Evolutionary conservation across 2,329 filamentous ascomycete species (phyloP).

Genomic region (Monilinia polystroma): DNA sequence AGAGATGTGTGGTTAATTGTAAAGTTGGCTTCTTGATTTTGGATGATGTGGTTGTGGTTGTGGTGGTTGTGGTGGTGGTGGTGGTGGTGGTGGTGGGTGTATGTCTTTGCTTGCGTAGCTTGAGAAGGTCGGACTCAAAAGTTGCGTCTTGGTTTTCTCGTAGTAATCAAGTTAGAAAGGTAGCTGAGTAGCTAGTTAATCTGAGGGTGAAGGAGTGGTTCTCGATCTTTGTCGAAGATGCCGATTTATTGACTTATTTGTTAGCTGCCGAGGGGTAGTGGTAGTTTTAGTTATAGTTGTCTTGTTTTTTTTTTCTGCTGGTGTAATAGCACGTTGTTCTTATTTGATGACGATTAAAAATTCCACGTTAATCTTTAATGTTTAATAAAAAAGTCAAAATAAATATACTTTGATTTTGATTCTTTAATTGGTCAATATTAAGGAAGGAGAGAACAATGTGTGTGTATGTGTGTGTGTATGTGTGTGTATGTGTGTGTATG

Average conservation of each 20-base stretch:
- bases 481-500: too few relatives aligned
- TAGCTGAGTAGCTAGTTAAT: background rate
- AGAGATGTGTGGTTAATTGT: background rate
- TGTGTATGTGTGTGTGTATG: too few relatives aligned
- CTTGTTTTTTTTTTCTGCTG: too few relatives aligned
- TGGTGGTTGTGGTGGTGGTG: too few relatives aligned
- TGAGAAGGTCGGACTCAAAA: constrained; percentile 3
- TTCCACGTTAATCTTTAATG: background rate
- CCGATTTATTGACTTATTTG: background rate
- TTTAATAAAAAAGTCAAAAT: background rate
- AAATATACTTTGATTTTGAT: background rate
- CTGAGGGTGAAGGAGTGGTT: background rate
- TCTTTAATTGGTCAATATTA: too few relatives aligned
- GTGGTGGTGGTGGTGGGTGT: too few relatives aligned
- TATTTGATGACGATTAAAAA: background rate
- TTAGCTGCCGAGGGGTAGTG: background rate
- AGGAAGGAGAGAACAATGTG: background rate
- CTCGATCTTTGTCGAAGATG: background rate
- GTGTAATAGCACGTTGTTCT: too few relatives aligned
- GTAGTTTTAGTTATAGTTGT: too few relatives aligned
- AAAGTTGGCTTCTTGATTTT: background rate
- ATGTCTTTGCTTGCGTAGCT: constrained; percentile 2
- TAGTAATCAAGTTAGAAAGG: background rate
- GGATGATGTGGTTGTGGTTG: too few relatives aligned
- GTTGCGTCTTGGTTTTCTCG: background rate